These are phyloP conservation scores for Albizia julibrissin DNA, from an alignment of 306 rosid species.

Conservation along the genomic window DNA sequence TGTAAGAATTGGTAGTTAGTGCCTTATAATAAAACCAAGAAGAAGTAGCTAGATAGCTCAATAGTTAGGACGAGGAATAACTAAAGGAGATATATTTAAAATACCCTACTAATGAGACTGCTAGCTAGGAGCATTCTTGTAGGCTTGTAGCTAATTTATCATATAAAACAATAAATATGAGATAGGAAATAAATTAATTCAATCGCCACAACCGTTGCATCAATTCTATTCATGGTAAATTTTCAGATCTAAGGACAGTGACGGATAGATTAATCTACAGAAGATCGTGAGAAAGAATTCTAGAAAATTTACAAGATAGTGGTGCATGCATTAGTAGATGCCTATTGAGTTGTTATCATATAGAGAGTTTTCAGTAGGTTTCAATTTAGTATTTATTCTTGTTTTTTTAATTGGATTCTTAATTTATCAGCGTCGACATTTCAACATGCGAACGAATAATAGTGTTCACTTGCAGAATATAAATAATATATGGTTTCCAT, in stretches of 20 bases:
- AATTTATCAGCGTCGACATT: no score
- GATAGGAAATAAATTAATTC: background rate
- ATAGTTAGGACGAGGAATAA: no score
- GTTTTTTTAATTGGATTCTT: background rate
- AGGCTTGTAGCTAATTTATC: background rate
- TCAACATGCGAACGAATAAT: background rate
- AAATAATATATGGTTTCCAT: background rate
- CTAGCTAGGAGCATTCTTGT: no score
- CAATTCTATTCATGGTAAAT: background rate
- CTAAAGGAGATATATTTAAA: no score
- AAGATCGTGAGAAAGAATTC: background rate
- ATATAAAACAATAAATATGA: background rate
- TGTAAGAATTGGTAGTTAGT: no score
- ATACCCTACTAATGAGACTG: background rate
- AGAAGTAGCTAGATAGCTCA: no score
- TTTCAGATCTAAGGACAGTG: background rate
- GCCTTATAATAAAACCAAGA: no score
- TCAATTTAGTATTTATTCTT: slow-evolving; percentile 9
- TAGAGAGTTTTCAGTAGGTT: background rate
- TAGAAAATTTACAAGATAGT: background rate
- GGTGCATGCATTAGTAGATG: background rate
- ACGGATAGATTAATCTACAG: background rate
- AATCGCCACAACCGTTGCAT: background rate
- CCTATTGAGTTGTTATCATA: background rate
- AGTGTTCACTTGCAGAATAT: background rate